Base-by-base conservation (phyloP, 345 rosid genomes). In the Bruguiera gymnorhiza region DNA sequence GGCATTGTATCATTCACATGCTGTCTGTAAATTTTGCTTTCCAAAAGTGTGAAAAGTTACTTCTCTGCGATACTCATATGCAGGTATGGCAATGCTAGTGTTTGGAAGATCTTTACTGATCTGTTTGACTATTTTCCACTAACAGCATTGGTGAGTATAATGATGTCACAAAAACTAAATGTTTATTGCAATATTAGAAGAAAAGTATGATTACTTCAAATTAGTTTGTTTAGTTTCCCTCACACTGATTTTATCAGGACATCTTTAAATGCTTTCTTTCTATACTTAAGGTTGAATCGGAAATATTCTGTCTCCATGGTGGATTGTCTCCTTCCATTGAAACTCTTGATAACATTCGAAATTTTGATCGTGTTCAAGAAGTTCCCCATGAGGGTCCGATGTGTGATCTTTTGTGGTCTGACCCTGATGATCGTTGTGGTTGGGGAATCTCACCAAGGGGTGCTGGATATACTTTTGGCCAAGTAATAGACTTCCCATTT, bases 381-480 rank as follows among this genome's bases (percentile, higher is more conserved):
- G 97, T 93, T 74, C 98, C 98, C 43, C 98, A 93, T 58, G 98
- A 93, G 78, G 98, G 98, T 68, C 97, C 98, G 21, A 91, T 93
- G 97, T 93, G 98, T 73, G 98, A 93, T 80, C 92, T 93, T 16
- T 78, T 93, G 70, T 93, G 98, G 98, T 91, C 97, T 46, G 98
- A 91, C 60, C 98, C 98, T 3, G 98, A 93, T 76, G 98, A 93
- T 78, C 86, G 97, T 2, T 90, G 97, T 81, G 97, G 96, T 50
- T 93, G 96, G 98, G 98, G 97, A 27, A 89, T 93, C 80, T 90
- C 97, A 68, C 98, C 98, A 1, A 87, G 98, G 73, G 98, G 98
- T 75, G 98, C 97, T 15, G 97, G 97, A 55, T 91, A 91, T 82
- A 91, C 97, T 48, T 93, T 93, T 79, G 98, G 98, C 75, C 98